Conservation (phyloP, 1,284 basidiomycete genomes). For the Ceratorhiza oryzae-sativae region DNA sequence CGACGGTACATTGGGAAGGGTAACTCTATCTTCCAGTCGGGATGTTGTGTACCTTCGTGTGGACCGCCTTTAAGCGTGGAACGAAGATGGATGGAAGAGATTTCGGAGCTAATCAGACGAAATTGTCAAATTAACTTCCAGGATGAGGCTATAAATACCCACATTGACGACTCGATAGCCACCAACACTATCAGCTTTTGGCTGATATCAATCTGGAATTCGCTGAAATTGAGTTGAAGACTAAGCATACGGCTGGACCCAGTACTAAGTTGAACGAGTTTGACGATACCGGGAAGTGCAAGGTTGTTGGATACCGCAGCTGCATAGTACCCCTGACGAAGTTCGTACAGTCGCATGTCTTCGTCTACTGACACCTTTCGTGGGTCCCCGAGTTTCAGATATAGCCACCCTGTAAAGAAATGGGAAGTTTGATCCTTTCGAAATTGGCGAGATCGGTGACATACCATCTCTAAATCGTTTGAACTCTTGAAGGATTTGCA, state of each 20-base stretch:
- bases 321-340: conserved; percentile 26
- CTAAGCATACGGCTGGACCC: neutral
- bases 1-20: conserved; percentile 23
- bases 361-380: neutral
- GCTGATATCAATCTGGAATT: conserved; percentile 33
- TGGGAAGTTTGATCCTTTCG: neutral
- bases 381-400: conserved; percentile 17
- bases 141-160: neutral
- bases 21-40: conserved; percentile 27
- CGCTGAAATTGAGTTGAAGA: conserved; percentile 26
- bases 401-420: conserved; percentile 24
- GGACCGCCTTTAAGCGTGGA: neutral
- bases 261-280: conserved; percentile 4
- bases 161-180: conserved; percentile 11
- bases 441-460: neutral
- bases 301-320: conserved; percentile 12
- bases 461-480: conserved; percentile 18
- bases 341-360: conserved; percentile 30
- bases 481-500: conserved; percentile 15
- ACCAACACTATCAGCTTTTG: conserved; percentile 21
- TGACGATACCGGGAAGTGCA: conserved; percentile 14
- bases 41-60: conserved; percentile 4
- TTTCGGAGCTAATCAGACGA: neutral
- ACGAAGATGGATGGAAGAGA: conserved; percentile 20
- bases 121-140: neutral